Base-by-base conservation (phyloP, 495 filamentous ascomycete genomes). In the Parmelia sp. region DNA sequence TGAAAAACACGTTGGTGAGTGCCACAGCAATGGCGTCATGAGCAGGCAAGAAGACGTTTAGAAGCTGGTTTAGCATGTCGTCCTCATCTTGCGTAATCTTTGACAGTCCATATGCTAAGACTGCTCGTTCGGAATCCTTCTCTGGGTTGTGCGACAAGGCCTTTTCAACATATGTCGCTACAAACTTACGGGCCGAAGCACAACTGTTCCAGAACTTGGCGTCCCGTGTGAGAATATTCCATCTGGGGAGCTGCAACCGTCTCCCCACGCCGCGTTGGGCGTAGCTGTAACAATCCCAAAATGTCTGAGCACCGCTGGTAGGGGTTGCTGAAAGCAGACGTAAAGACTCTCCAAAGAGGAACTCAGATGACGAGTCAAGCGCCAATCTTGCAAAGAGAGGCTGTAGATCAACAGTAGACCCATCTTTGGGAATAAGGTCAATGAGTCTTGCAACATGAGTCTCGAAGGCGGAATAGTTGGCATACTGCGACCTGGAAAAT, bases 311-410 rank as follows among this genome's bases (percentile, higher is more conserved):
- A 67, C 57, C 79, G 63, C 49, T 53, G 1, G 69, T 68, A 1
- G 66, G 57, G 17, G 29, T 29, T 1, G 74, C 65, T 11, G 66
- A 61, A 68, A 83, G 71, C 35, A 74, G 76, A 47, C 76, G 71
- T 0, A 81, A 71, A 37, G 80, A 81, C 65, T 83, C 76, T 17
- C 84, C 84, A 63, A 86, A 84, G 63, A 89, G 76, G 70, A 89
- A 88, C 57, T 89, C 86, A 0, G 86, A 87, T 2, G 86, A 83
- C 0, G 79, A 81, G 73, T 89, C 87, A 55, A 88, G 81, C 3
- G 84, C 86, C 51, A 88, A 70, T 51, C 79, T 74, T 60, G 80
- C 81, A 59, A 89, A 81, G 21, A 85, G 74, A 1, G 69, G 71
- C 66, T 88, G 81, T 31, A 90, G 78, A 64, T 89, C 86, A 58